phyloP scores from a whole-genome alignment of 2,329 filamentous ascomycete genomes.

The Tolypocladium ophioglossoides region DNA sequence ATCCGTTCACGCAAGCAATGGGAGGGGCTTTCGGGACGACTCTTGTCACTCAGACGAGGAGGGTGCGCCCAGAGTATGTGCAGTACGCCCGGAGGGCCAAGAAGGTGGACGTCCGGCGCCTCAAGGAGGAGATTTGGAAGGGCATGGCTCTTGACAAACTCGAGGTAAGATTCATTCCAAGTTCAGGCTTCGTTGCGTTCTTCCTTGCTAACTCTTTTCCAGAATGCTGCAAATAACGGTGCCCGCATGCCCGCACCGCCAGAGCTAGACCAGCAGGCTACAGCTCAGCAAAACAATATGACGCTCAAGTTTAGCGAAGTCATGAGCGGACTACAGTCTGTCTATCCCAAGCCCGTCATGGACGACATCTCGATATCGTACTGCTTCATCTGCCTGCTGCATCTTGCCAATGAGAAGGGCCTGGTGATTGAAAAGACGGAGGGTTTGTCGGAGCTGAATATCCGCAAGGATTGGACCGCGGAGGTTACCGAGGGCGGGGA shows the following conservation, averaged over 20 bases:
- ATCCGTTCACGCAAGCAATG: conserved; percentile 30
- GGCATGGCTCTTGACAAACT: conserved; percentile 48
- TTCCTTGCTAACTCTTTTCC: not conserved
- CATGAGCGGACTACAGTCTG: conserved; percentile 77
- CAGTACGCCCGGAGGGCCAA: conserved; percentile 61
- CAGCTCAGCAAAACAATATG: conserved; percentile 30
- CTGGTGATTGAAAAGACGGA: conserved; percentile 59
- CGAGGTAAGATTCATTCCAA: conserved; percentile 29
- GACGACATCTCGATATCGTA: conserved; percentile 87
- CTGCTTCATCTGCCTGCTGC: conserved; percentile 89
- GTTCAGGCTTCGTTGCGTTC: not conserved
- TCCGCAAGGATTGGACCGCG: conserved; percentile 51
- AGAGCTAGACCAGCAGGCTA: conserved; percentile 19
- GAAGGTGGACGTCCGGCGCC: conserved; percentile 57
- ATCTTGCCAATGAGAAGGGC: conserved; percentile 89
- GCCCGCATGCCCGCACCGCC: conserved; percentile 14
- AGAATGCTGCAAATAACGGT: not conserved
- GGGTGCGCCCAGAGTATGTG: conserved; percentile 57
- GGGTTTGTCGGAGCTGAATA: conserved; percentile 48
- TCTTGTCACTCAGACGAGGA: conserved; percentile 53
- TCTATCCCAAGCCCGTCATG: conserved; percentile 80
- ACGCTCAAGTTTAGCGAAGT: conserved; percentile 78
- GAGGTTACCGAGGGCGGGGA: conserved; percentile 37
- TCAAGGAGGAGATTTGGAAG: conserved; percentile 64
- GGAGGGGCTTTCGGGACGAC: conserved; percentile 51